phyloP scores from a whole-genome alignment of 805 yeast genomes.

The Torulaspora franciscae region DNA sequence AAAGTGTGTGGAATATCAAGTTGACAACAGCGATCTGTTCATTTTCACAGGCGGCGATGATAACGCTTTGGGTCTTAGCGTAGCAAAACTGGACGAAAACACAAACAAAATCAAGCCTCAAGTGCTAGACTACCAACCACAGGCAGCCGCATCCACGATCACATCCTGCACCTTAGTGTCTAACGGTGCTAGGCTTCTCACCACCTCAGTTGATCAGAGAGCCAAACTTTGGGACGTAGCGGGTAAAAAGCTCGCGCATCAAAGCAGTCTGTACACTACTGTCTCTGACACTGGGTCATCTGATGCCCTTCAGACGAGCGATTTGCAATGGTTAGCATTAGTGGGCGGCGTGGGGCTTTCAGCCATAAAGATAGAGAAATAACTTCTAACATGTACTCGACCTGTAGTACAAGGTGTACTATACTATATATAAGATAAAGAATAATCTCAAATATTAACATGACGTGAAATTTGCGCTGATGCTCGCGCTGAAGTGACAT shows the following conservation, averaged over 20 bases:
- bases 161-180: slow-evolving; percentile 51
- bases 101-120: slow-evolving; percentile 14
- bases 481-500: slow-evolving; percentile 1
- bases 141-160: slow-evolving; percentile 84
- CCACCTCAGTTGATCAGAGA: slow-evolving; percentile 81
- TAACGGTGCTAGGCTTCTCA: slow-evolving; percentile 39
- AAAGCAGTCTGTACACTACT: slow-evolving; percentile 58
- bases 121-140: slow-evolving; percentile 38
- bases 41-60: slow-evolving; percentile 90
- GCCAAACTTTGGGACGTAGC: slow-evolving; percentile 57
- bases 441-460: background rate
- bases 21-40: slow-evolving; percentile 22
- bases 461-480: background rate
- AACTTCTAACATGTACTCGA: background rate
- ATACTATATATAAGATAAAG: slow-evolving; percentile 3
- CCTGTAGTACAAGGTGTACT: background rate
- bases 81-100: slow-evolving; percentile 32
- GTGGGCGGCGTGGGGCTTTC: slow-evolving; percentile 86
- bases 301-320: slow-evolving; percentile 36
- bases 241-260: slow-evolving; percentile 25
- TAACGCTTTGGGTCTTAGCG: slow-evolving; percentile 54
- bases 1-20: slow-evolving; percentile 47
- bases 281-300: slow-evolving; percentile 88
- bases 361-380: background rate
- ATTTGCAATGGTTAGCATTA: slow-evolving; percentile 37